Evolutionary conservation across 148 eudicot genomes (phyloP).

Genomic region (Camellia japonica): DNA sequence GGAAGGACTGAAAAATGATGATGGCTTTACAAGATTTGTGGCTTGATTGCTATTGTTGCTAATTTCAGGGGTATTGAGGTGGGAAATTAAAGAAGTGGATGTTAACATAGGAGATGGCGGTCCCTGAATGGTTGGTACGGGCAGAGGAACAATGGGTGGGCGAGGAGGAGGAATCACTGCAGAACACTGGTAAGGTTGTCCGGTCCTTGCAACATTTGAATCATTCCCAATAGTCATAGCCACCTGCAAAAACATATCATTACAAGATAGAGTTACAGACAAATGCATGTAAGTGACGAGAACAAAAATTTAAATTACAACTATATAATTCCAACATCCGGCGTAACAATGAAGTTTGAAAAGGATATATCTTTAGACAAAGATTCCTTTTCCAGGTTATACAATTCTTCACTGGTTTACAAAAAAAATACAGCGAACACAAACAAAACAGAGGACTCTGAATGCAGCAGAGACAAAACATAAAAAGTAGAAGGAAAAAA

Average conservation of each 20-base stretch:
- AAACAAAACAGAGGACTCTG: too few species aligned
- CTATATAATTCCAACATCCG: too few species aligned
- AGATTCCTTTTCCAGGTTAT: too few species aligned
- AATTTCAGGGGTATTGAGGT: conserved; percentile 41
- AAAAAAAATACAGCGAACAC: too few species aligned
- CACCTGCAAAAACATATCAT: conserved; percentile 52
- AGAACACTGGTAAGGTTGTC: conserved; percentile 43
- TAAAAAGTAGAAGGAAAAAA: too few species aligned
- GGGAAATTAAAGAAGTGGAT: conserved; percentile 48
- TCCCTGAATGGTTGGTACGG: conserved; percentile 35
- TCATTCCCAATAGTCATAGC: conserved; percentile 53
- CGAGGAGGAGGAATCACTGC: conserved; percentile 33
- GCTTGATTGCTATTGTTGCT: conserved; percentile 33
- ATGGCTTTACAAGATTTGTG: conserved; percentile 70
- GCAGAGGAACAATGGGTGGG: conserved; percentile 39
- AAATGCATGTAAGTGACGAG: not conserved
- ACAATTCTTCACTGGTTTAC: too few species aligned
- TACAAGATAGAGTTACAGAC: conserved; percentile 13
- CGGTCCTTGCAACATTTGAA: conserved; percentile 36
- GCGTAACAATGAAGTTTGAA: too few species aligned
- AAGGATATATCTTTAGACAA: too few species aligned
- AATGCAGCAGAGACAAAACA: too few species aligned
- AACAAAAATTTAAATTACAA: too few species aligned
- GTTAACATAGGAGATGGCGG: conserved; percentile 38
- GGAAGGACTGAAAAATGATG: conserved; percentile 57